Conservation (phyloP, 2,329 filamentous ascomycete genomes). For the Basipetospora chlamydospora region DNA sequence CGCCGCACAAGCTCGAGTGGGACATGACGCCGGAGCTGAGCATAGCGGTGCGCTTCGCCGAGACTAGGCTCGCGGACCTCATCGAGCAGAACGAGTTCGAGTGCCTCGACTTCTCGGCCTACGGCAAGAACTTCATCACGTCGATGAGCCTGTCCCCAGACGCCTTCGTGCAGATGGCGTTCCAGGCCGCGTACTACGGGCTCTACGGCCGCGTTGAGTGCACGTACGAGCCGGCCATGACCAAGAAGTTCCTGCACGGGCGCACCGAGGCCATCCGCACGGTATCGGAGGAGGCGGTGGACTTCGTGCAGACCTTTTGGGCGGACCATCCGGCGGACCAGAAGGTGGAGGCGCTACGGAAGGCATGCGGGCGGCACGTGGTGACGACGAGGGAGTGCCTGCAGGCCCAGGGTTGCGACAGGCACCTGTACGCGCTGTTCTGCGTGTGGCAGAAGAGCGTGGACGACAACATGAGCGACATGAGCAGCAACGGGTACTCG, state of each 20-base stretch:
- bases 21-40: slow-evolving; percentile 87
- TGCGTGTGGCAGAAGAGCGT: slow-evolving; percentile 87
- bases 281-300: slow-evolving; percentile 68
- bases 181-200: slow-evolving; percentile 95
- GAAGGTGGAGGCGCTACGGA: slow-evolving; percentile 75
- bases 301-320: slow-evolving; percentile 92
- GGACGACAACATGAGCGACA: slow-evolving; percentile 52
- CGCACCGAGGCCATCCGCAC: slow-evolving; percentile 86
- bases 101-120: slow-evolving; percentile 74
- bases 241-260: slow-evolving; percentile 83
- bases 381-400: slow-evolving; percentile 69
- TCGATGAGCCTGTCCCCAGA: slow-evolving; percentile 94
- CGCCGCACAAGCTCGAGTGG: slow-evolving; percentile 93
- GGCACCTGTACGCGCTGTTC: slow-evolving; percentile 86
- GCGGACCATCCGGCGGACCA: slow-evolving; percentile 67
- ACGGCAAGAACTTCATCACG: slow-evolving; percentile 96
- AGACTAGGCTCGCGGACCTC: slow-evolving; percentile 83
- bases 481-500: slow-evolving; percentile 47
- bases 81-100: slow-evolving; percentile 96
- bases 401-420: slow-evolving; percentile 80
- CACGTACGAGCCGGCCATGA: slow-evolving; percentile 97
- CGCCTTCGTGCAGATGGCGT: slow-evolving; percentile 97
- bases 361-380: slow-evolving; percentile 72
- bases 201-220: slow-evolving; percentile 88
- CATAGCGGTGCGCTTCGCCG: slow-evolving; percentile 85